Evolutionary conservation across 129 eudicot genomes (phyloP), one percentile per base, ranked within the genome.

Genomic region (Erigeron canadensis): DNA sequence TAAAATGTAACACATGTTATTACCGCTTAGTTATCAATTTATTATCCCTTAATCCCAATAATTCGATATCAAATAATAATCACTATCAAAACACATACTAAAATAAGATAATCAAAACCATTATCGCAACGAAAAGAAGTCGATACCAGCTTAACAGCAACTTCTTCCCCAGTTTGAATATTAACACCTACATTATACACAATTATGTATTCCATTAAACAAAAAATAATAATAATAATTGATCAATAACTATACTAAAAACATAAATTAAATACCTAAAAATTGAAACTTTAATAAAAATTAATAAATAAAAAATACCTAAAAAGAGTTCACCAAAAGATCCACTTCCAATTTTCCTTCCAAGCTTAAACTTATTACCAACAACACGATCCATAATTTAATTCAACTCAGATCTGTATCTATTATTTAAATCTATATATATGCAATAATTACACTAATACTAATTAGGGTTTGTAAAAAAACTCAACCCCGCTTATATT

Each of bases 301-400:
- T 13, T 7, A 50, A n/a, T 18, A 19, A 21, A 8, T 0, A 45
- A 67, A 61, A 48, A 62, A 54, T 90, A 94, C 99, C 99, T 84
- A 94, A 80, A 90, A 77, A 87, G 54, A 94, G 93, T 79, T 94
- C 99, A 53, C 99, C 99, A 80, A 94, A 94, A 28, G 99, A 94
- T 68, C 99, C 99, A 84, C 96, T 87, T 21, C 99, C 98, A 82
- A 92, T 89, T 82, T 89, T 92, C 84, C 96, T 92, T 63, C 98
- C 98, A 77, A 92, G 81, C 89, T 90, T 94, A 88, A 78, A 94
- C 82, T 87, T 94, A 67, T 96, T 97, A 73, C 97, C 96, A 69
- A 94, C 88, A 63, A 90, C 85, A 82, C 82, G 95, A 84, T 94
- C 99, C 97, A 94, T 84, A 45, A 41, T 28, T 70, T 43, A 6